These are phyloP conservation scores for Coemansia sp. DNA, from an alignment of 192 early-diverging fungal genomes.

Conservation along the genomic window DNA sequence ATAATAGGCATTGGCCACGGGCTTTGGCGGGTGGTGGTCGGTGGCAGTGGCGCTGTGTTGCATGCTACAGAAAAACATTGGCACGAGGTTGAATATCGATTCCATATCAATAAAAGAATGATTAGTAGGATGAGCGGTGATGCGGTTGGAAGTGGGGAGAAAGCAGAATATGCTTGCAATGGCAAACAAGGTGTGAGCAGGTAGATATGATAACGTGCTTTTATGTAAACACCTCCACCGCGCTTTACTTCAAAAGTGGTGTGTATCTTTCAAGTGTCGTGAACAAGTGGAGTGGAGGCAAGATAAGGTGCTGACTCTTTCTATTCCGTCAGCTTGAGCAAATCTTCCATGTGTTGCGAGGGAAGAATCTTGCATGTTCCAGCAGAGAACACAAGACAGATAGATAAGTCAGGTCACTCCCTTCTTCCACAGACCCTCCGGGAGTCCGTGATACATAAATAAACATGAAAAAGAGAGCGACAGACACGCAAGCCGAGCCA, in stretches of 20 bases:
- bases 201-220: conserved; percentile 6
- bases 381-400: background rate
- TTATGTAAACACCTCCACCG: background rate
- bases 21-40: conserved; percentile 19
- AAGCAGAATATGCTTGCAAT: background rate
- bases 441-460: background rate
- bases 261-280: background rate
- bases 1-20: conserved; percentile 8
- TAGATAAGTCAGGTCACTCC: background rate
- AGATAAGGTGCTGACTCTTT: background rate
- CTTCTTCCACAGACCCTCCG: background rate
- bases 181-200: background rate
- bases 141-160: background rate
- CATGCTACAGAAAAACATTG: conserved; percentile 20
- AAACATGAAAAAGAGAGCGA: background rate
- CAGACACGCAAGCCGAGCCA: background rate
- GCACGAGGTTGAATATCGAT: background rate
- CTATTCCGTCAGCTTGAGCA: background rate
- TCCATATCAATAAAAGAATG: conserved; percentile 6
- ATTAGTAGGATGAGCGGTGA: background rate
- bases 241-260: background rate
- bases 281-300: background rate
- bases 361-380: background rate
- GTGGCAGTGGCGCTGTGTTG: conserved; percentile 10
- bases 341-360: conserved; percentile 1